Percentiles rank a stretch among this genome's conserved stretches.
Conservation (phyloP, 1,284 basidiomycete genomes). For the Gomphus bonarii region DNA sequence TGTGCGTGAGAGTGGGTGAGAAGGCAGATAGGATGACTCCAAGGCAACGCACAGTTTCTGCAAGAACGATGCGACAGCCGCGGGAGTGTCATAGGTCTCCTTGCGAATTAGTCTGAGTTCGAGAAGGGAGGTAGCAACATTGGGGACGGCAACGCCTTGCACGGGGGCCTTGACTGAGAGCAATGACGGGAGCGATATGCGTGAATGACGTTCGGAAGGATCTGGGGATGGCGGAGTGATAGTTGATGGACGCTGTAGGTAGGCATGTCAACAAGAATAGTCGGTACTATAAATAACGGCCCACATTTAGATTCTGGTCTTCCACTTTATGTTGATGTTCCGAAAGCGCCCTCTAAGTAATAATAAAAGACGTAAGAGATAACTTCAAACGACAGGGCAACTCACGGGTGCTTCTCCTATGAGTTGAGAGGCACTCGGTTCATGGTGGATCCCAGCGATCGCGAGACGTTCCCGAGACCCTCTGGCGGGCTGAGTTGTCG, state of each 20-base stretch:
- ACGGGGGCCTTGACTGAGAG: conserved; percentile 4
- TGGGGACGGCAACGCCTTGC: conserved; percentile 3
- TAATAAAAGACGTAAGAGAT: background rate
- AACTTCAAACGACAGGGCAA: background rate
- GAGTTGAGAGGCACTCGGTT: background rate
- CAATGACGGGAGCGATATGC: background rate
- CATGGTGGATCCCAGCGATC: background rate
- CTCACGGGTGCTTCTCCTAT: conserved; percentile 9
- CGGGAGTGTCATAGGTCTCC: conserved; percentile 5
- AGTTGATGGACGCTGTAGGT: background rate
- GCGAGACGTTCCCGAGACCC: background rate
- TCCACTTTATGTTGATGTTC: background rate
- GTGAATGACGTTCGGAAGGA: conserved; percentile 4
- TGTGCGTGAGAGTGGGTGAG: background rate
- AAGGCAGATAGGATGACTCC: background rate
- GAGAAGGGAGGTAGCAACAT: conserved; percentile 1
- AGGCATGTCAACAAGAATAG: background rate
- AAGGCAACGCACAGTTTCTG: conserved; percentile 4
- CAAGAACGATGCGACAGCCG: conserved; percentile 3
- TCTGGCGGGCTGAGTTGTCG: background rate
- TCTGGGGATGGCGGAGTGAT: conserved; percentile 3
- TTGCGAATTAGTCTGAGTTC: conserved; percentile 2
- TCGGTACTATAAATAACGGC: background rate
- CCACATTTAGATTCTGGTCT: background rate
- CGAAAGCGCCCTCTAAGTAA: background rate